These are phyloP conservation scores for Plasmodium falciparum DNA, from an alignment of 169 alveolate genomes.

Conservation along the genomic window DNA sequence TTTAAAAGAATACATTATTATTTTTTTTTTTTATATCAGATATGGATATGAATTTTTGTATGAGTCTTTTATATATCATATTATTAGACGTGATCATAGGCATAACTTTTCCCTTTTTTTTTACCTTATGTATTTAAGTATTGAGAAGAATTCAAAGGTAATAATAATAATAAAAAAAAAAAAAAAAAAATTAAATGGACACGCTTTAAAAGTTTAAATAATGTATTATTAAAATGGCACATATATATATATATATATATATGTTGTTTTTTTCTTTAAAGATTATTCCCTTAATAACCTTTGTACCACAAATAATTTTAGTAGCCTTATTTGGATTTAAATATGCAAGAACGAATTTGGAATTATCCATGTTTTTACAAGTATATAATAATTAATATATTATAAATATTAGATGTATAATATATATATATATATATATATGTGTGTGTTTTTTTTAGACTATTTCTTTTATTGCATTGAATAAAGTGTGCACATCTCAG, in stretches of 20 bases:
- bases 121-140: slow-evolving; percentile 92
- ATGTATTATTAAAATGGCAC: no score
- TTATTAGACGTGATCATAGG: slow-evolving; percentile 96
- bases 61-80: slow-evolving; percentile 96
- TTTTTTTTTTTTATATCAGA: slow-evolving; percentile 59
- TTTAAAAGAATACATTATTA: neutral
- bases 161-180: neutral
- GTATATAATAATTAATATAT: slow-evolving; percentile 13
- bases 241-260: neutral
- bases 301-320: slow-evolving; percentile 85
- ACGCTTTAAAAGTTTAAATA: no score
- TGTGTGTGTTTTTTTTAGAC: slow-evolving; percentile 89
- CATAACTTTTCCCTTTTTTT: slow-evolving; percentile 98
- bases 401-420: neutral
- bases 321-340: slow-evolving; percentile 80
- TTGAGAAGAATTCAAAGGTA: slow-evolving; percentile 83
- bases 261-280: slow-evolving; percentile 13
- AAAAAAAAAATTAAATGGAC: no score
- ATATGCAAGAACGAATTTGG: slow-evolving; percentile 83
- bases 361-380: slow-evolving; percentile 80
- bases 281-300: slow-evolving; percentile 83
- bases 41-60: slow-evolving; percentile 94
- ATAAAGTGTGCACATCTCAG: slow-evolving; percentile 97
- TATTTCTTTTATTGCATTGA: slow-evolving; percentile 94
- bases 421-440: slow-evolving; percentile 8